Conservation (phyloP, 805 yeast species). For the Helenozyma rhizophorensis region DNA sequence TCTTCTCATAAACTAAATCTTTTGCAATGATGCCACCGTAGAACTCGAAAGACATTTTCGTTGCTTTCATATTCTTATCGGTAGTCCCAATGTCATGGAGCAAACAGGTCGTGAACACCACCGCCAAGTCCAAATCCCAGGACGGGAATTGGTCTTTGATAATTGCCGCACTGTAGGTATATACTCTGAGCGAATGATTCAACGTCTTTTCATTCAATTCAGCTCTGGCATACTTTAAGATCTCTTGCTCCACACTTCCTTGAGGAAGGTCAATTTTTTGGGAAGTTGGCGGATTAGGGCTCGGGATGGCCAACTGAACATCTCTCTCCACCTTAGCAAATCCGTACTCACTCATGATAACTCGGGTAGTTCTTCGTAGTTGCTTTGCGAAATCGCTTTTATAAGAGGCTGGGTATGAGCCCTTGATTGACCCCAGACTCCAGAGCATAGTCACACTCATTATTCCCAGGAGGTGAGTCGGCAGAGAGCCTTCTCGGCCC, state of each 20-base stretch:
- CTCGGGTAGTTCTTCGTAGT: background rate
- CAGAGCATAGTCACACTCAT: no score
- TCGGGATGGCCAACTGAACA: conserved; percentile 20
- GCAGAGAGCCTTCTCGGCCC: no score
- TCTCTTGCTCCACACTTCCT: conserved; percentile 13
- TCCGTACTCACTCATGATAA: conserved; percentile 26
- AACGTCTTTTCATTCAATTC: conserved; percentile 22
- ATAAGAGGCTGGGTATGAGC: no score
- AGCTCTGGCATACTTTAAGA: conserved; percentile 19
- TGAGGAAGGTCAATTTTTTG: conserved; percentile 19
- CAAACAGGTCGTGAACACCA: conserved; percentile 26
- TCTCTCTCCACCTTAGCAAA: conserved; percentile 27
- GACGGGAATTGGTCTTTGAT: conserved; percentile 29
- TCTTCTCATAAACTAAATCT: conserved; percentile 20
- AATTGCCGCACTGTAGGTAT: conserved; percentile 24
- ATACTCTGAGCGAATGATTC: conserved; percentile 29
- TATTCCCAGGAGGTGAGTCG: no score
- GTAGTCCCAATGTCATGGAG: conserved; percentile 34
- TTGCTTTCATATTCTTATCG: conserved; percentile 26
- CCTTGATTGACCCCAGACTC: no score
- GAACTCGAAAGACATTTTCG: conserved; percentile 32
- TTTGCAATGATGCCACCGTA: conserved; percentile 28
- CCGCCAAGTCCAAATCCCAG: conserved; percentile 27
- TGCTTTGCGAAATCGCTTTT: background rate
- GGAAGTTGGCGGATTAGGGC: conserved; percentile 20